These are phyloP conservation scores for Umbellularia californica DNA, from an alignment of 164 flowering plant genomes.

Conservation along the genomic window DNA sequence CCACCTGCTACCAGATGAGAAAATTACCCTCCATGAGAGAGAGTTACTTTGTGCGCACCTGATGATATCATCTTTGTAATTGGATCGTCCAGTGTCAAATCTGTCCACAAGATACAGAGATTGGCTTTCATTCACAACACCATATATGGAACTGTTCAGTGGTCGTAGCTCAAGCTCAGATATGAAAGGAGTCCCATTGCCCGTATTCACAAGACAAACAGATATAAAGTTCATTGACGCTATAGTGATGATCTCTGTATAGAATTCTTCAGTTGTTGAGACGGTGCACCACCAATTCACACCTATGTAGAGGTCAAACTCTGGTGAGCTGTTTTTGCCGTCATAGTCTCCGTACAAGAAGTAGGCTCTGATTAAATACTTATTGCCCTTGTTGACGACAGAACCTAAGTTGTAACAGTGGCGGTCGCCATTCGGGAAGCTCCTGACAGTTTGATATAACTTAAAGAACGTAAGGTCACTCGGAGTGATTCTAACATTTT, in stretches of 20 bases:
- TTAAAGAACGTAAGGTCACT: too few species aligned
- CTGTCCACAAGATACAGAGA: slow-evolving; percentile 2
- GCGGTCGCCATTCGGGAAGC: slow-evolving; percentile 5
- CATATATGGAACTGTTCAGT: slow-evolving; percentile 16
- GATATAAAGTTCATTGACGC: slow-evolving; percentile 12
- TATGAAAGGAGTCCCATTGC: slow-evolving; percentile 1
- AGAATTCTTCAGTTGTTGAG: not conserved
- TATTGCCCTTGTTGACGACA: too few species aligned
- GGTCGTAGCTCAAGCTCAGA: slow-evolving; percentile 37
- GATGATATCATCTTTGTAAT: too few species aligned
- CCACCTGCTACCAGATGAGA: too few species aligned
- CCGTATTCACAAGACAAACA: slow-evolving; percentile 10
- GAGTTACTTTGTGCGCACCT: too few species aligned
- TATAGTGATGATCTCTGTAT: slow-evolving; percentile 26
- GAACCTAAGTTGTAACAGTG: too few species aligned
- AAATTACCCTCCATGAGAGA: too few species aligned
- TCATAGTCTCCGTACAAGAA: slow-evolving; percentile 19
- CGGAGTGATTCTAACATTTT: not conserved
- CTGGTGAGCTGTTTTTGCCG: slow-evolving; percentile 14
- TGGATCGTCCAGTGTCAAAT: slow-evolving; percentile 1
- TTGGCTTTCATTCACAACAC: too few species aligned
- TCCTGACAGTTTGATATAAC: not conserved
- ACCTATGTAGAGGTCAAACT: slow-evolving; percentile 13
- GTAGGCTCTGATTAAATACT: too few species aligned
- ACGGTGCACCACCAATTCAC: slow-evolving; percentile 29